phyloP scores from a whole-genome alignment of 1,284 basidiomycete species.

The Cryptococcus wingfieldii region DNA sequence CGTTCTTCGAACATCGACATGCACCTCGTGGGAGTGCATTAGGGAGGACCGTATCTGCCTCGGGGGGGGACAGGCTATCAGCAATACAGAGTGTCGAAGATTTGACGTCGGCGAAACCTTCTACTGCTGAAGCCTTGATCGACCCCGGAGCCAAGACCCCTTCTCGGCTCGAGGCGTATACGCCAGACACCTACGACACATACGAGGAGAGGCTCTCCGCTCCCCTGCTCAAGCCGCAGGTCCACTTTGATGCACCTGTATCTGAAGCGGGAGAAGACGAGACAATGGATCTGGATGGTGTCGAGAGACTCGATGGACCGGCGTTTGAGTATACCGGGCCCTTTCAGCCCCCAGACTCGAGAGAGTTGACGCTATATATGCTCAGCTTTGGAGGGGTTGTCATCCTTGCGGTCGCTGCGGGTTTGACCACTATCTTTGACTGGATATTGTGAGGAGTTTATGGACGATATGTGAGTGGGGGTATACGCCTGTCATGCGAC shows the following conservation, averaged over 20 bases:
- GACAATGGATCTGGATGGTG: background rate
- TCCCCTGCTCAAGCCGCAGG: background rate
- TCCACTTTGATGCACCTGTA: background rate
- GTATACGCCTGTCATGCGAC: too few species aligned
- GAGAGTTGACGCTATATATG: slow-evolving; percentile 29
- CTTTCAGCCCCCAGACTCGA: slow-evolving; percentile 31
- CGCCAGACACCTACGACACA: background rate
- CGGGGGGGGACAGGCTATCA: background rate
- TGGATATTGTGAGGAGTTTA: slow-evolving; percentile 32
- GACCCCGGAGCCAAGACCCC: background rate
- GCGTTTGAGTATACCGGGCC: slow-evolving; percentile 14
- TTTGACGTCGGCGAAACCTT: background rate
- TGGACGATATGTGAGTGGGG: background rate
- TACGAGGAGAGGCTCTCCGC: background rate
- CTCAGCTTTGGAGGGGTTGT: slow-evolving; percentile 23
- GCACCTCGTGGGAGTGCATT: background rate
- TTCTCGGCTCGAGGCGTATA: background rate
- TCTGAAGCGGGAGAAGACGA: background rate
- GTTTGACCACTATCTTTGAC: slow-evolving; percentile 41
- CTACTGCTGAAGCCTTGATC: background rate
- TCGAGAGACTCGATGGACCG: slow-evolving; percentile 4
- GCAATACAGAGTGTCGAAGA: slow-evolving; percentile 5
- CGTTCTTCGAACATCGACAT: background rate
- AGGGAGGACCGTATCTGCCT: background rate
- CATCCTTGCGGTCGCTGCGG: slow-evolving; percentile 31